Evolutionary conservation across 2,329 filamentous ascomycete genomes (phyloP), one percentile per base, ranked within the genome.

Genomic region (Fusarium pininemorale): DNA sequence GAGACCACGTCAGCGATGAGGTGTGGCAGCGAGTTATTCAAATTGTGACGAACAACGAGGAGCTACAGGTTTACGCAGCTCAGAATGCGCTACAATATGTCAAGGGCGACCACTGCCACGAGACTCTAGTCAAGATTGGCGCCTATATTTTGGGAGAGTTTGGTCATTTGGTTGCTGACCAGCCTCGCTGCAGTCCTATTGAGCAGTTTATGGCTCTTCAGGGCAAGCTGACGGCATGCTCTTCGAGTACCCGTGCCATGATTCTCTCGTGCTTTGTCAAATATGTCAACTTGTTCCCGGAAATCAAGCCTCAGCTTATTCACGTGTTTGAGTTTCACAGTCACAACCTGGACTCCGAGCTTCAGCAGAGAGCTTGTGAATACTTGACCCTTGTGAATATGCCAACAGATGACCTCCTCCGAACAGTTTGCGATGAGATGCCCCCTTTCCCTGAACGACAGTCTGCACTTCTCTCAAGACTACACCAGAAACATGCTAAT

Each of bases 21-120:
- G 96, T 99, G 24, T 99, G 96, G 96, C 96, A 99, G 82, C 92
- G 96, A 77, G 96, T 99, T 63, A 98, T 98, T 72, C 96, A 99
- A 82, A 98, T 99, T 77, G 95, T 98, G 67, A 98, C 96, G 62
- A 99, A 99, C 86, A 99, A 99, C 82, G 96, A 99, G 82, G 96
- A 98, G 82, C 88, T 99, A 16, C 96, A 99, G 83, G 92, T 98
- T 1, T 99, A 99, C 81, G 96, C 96, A 3, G 95, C 96, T 9
- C 94, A 97, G 80, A 97, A 97, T 77, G 95, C 96, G 28, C 85
- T 99, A 45, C 93, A 96, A 75, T 98, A 98, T 80, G 88, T 98
- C 82, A 98, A 98, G 82, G 91, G 92, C 24, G 94, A 98, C 69
- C 93, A 96, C 81, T 98, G 95, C 82, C 96, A 99, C 79, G 96